phyloP scores from a whole-genome alignment of 352 stramenopile species.

The Phytophthora sojae region DNA sequence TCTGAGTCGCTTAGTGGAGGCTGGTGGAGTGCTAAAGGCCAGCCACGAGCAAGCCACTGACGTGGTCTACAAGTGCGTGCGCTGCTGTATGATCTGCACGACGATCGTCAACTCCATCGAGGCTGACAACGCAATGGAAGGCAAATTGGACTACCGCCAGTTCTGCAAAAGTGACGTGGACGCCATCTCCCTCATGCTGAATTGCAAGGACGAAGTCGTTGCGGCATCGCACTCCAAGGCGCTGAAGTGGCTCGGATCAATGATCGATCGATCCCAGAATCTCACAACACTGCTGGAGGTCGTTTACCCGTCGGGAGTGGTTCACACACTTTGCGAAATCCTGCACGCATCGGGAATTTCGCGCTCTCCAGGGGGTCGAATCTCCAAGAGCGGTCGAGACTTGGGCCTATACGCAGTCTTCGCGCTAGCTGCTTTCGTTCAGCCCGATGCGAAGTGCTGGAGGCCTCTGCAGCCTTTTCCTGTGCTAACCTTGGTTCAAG shows the following conservation, averaged over 20 bases:
- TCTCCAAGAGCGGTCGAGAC: conserved; percentile 51
- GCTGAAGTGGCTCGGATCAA: conserved; percentile 83
- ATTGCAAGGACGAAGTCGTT: conserved; percentile 38
- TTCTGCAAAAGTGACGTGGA: conserved; percentile 57
- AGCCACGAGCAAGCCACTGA: conserved; percentile 38
- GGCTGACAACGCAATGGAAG: background rate
- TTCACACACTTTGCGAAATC: conserved; percentile 72
- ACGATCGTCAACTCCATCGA: conserved; percentile 59
- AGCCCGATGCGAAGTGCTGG: conserved; percentile 72
- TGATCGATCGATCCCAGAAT: conserved; percentile 70
- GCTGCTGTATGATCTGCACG: conserved; percentile 71
- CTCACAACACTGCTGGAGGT: conserved; percentile 66
- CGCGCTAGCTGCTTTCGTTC: conserved; percentile 73
- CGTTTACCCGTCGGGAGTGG: conserved; percentile 60
- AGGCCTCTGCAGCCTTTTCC: conserved; percentile 63
- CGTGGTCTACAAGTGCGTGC: conserved; percentile 62
- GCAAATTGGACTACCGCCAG: conserved; percentile 48
- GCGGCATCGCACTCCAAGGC: conserved; percentile 55
- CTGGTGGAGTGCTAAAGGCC: conserved; percentile 4
- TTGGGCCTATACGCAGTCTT: conserved; percentile 68
- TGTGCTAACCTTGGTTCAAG: conserved; percentile 47
- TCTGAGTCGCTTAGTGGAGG: conserved; percentile 28
- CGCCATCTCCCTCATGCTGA: conserved; percentile 52
- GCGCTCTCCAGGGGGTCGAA: conserved; percentile 59
- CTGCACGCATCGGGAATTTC: conserved; percentile 52